Percentiles rank a stretch among this genome's conserved stretches.
Evolutionary conservation across 208 protist genomes (phyloP).

Genomic region (Endotrypanum monterogeii): DNA sequence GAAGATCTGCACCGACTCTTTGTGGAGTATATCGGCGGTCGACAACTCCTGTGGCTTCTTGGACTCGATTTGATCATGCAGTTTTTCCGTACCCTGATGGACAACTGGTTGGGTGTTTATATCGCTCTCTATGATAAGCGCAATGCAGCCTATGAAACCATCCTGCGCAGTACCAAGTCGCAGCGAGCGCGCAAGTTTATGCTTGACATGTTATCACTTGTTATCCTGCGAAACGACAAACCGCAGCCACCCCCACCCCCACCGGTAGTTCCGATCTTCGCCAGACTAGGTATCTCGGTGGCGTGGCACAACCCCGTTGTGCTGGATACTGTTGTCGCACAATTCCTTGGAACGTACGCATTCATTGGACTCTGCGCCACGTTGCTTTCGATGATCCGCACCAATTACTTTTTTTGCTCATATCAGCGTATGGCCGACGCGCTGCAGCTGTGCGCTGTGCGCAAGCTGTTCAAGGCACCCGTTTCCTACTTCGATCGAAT

Average conservation of each 20-base stretch:
- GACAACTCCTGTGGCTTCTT: constrained; percentile 35
- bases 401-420: constrained; percentile 56
- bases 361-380: constrained; percentile 55
- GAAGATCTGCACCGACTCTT: constrained; percentile 50
- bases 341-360: constrained; percentile 65
- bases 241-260: constrained; percentile 17
- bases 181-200: constrained; percentile 38
- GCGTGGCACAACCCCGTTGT: constrained; percentile 38
- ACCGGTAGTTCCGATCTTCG: constrained; percentile 11
- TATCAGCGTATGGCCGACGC: constrained; percentile 59
- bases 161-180: constrained; percentile 40
- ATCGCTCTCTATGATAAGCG: constrained; percentile 53
- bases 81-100: constrained; percentile 56
- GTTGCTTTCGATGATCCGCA: constrained; percentile 54
- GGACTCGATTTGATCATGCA: constrained; percentile 49
- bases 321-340: constrained; percentile 39
- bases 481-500: constrained; percentile 82
- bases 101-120: constrained; percentile 83
- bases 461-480: constrained; percentile 61
- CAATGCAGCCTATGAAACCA: constrained; percentile 38
- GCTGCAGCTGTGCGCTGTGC: constrained; percentile 59
- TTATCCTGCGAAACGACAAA: constrained; percentile 32
- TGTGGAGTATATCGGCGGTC: constrained; percentile 42
- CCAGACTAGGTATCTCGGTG: constrained; percentile 18
- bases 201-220: constrained; percentile 30